phyloP scores from a whole-genome alignment of 2,329 filamentous ascomycete genomes.

The Nothomitra cinnamomea region DNA sequence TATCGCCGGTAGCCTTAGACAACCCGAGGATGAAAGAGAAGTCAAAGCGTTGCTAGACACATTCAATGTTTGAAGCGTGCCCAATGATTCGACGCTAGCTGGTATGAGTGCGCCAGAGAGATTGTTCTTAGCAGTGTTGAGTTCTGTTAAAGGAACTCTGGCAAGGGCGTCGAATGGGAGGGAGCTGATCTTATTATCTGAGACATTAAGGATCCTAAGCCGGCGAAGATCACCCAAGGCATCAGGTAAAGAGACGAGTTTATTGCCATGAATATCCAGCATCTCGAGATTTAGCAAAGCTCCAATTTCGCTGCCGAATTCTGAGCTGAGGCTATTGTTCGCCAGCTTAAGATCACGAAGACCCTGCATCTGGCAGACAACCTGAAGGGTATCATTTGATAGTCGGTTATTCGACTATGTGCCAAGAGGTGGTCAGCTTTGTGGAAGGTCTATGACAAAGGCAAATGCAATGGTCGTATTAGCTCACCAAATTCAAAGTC shows the following conservation, averaged over 20 bases:
- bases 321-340: constrained; percentile 56
- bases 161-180: constrained; percentile 55
- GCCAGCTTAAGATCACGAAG: constrained; percentile 69
- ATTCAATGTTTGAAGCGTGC: constrained; percentile 57
- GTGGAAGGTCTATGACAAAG: not conserved
- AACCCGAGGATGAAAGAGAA: constrained; percentile 28
- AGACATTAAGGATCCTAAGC: constrained; percentile 62
- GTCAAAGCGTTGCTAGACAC: constrained; percentile 59
- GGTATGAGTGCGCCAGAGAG: constrained; percentile 57
- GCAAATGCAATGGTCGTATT: not conserved
- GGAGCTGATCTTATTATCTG: constrained; percentile 57
- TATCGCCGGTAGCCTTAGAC: constrained; percentile 50
- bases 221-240: constrained; percentile 48
- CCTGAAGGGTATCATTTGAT: constrained; percentile 50
- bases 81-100: constrained; percentile 37
- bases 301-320: constrained; percentile 45
- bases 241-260: constrained; percentile 51
- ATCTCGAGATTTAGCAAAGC: constrained; percentile 54
- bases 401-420: constrained; percentile 64
- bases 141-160: constrained; percentile 51
- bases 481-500: constrained; percentile 59
- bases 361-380: constrained; percentile 54
- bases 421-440: not conserved
- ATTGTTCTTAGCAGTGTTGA: constrained; percentile 62
- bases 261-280: constrained; percentile 69